These are phyloP conservation scores for Rhizophagus sp. DNA, from an alignment of 192 early-diverging fungal genomes.

Conservation along the genomic window DNA sequence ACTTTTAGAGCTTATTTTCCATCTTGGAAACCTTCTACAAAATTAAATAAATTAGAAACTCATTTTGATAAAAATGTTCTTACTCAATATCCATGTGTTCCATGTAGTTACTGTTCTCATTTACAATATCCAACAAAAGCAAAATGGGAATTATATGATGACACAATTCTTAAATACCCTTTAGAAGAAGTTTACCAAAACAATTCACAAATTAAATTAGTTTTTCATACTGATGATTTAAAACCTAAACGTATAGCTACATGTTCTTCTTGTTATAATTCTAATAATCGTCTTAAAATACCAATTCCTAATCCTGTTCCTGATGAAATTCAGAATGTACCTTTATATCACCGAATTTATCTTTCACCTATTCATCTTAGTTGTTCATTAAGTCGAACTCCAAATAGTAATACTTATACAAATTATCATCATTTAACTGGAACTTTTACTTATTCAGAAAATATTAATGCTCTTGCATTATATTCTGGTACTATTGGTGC, in stretches of 20 bases:
- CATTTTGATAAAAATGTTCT: background rate
- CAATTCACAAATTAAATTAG: no score
- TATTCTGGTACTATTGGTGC: slow-evolving; percentile 11
- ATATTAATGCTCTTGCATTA: background rate
- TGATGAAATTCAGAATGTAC: background rate
- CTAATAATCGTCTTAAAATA: background rate
- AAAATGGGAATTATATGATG: background rate
- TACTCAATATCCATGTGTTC: background rate
- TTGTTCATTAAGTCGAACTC: background rate
- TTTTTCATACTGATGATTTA: no score
- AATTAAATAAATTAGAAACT: background rate
- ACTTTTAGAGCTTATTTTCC: background rate
- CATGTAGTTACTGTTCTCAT: background rate
- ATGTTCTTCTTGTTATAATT: background rate
- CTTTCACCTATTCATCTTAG: background rate
- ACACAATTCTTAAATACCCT: background rate
- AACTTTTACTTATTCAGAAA: background rate
- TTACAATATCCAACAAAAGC: background rate
- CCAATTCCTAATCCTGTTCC: background rate
- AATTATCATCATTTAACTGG: background rate
- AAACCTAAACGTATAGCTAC: background rate
- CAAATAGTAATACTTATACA: background rate
- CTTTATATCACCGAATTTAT: background rate
- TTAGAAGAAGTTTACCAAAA: no score
- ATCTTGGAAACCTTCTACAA: background rate